Base-by-base conservation (phyloP, 2,329 filamentous ascomycete species). In the Penicillium digitatum region DNA sequence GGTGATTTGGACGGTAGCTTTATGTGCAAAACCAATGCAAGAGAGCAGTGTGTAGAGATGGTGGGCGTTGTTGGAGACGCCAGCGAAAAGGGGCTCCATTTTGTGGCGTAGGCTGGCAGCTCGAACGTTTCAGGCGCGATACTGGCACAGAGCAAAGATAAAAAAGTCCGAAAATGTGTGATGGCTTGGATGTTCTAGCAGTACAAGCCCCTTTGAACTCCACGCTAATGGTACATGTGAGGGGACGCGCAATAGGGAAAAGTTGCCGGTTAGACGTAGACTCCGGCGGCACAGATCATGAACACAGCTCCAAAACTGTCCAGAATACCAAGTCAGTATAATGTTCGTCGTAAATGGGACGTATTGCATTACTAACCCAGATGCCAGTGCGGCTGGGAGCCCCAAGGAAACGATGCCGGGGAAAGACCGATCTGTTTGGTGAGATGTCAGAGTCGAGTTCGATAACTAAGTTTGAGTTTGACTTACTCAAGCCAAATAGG, bases 231-330 rank as follows among this genome's bases (percentile, higher is more conserved):
- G 67, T 72, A 73, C 72, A 75, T 68, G 24, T 61, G 62, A 64
- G 57, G 60, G 60, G 58, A 64, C 35, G 37, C 22, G 45, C 5
- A 32, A 61, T 57, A 60, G 60, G 60, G 56, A 57, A 57, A 60
- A 59, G 62, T 66, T 56, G 59, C 59, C 59, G 44, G 48, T 77
- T 84, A 99, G 74, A 99, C 90, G 86, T 99, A 97, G 71, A 99
- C 94, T 73, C 94, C 94, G 72, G 94, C 94, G 57, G 92, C 94
- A 77, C 94, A 99, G 78, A 99, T 97, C 88, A 96, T 96, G 78
- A 94, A 96, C 43, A 99, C 91, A 48, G 93, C 87, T 66, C 94
- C 94, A 74, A 96, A 89, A 48, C 93, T 96, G 50, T 20, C 16
- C 29, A 29, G n/a, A 38, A 24, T n/a, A 45, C 16, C 22, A 45